Base-by-base conservation (phyloP, 2,329 filamentous ascomycete genomes). In the Pseudogymnoascus sp. region DNA sequence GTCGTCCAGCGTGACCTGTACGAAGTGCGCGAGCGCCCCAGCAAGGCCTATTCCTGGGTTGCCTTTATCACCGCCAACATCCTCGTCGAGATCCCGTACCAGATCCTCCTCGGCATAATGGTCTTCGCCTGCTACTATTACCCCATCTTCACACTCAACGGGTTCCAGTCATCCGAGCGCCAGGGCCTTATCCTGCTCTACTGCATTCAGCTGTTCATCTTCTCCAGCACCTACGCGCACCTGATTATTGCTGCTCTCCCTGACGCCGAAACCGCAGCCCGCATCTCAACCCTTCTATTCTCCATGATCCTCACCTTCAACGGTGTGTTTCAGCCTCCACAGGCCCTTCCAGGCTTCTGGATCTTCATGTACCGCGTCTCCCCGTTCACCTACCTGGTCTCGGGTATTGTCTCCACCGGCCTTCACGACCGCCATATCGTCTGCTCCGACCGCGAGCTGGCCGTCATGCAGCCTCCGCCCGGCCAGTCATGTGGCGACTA, bases 61-160 rank as follows among this genome's bases (percentile, higher is more conserved):
- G 70, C 68, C 1, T 71, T 71, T 61, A 56, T 71, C 1, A 67
- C 70, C 1, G 67, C 69, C 7, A 71, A 70, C 39, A 88, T 96
- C 65, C 74, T 90, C 30, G 89, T 92, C 59, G 92, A 96, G 72
- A 77, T 96, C 3, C 90, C 90, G 0, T 96, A 89, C 82, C 90
- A 95, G 70, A 81, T 84, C 0, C 71, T 95, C 38, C 86, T 90
- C 77, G 83, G 84, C 1, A 78, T 86, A 15, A 74, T 95, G 67
- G 86, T 92, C 75, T 95, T 79, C 75, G 81, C 89, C 67, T 85
- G 80, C 70, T 94, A 89, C 82, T 96, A 95, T 77, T 96, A 92
- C 62, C 77, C 84, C 63, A 81, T 86, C 1, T 71, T 80, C 7
- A 83, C 89, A 65, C 85, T 88, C 15, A 88, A 88, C 9, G 87